Evolutionary conservation across 495 filamentous ascomycete genomes (phyloP), one percentile per base, ranked within the genome.

Genomic region (Penicillium alfredii): DNA sequence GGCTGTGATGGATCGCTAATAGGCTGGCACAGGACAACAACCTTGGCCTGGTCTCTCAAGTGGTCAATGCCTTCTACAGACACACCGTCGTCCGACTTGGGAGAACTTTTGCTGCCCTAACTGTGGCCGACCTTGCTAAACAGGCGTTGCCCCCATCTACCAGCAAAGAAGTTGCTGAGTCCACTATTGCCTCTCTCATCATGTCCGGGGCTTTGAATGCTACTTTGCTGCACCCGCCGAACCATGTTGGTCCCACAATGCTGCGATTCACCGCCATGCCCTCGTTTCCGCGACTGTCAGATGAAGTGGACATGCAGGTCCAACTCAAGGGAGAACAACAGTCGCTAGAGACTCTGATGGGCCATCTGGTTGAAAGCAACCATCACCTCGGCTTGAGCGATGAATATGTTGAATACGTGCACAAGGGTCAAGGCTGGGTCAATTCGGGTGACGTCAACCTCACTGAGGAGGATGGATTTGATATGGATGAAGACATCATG

Each of bases 401-500:
- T 44, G 81, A 85, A 20, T 81, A 80, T 48, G 57, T 38, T 36
- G 56, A 55, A 24, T 41, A 38, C 28, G 22, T 46, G 1, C 49
- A 56, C n/a, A 68, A 61, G 22, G 49, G 51, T 38, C 49, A 40
- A 22, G 8, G 19, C 15, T 50, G 44, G 53, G 18, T 34, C 6
- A 17, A 20, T n/a, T 36, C 27, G 17, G 23, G 33, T 25, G 41
- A 45, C 3, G 19, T 14, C 2, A 27, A 33, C 24, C 11, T 32
- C 7, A 48, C 35, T 6, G 51, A 38, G 8, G 64, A 64, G 24
- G 61, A 61, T 39, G 51, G 50, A 4, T 51, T 61, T 28, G 63
- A 77, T 3, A 69, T 78, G 32, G 80, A 84, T 31, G 80, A 84
- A 53, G 80, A 86, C 49, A 61, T 86, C 25, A 84, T 86, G 81